A percentile compares a stretch with the other conserved stretches of the same genome.
phyloP scores from a whole-genome alignment of 23 red algal species.

The Gracilaria gracilis region DNA sequence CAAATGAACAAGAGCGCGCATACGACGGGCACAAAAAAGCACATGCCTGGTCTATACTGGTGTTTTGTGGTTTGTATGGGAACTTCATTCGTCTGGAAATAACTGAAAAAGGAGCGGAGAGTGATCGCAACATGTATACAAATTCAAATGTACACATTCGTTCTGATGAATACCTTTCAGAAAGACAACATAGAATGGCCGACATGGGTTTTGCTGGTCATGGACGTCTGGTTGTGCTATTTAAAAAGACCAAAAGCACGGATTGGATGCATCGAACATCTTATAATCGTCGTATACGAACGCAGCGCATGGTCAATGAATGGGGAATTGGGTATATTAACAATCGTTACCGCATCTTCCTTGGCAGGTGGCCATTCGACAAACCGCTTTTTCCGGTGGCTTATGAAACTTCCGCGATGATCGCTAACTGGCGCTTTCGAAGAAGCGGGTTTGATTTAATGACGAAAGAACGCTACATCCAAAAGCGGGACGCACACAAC shows the following conservation, averaged over 20 bases:
- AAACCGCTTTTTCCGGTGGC: background rate
- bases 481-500: slow-evolving; percentile 1
- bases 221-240: slow-evolving; percentile 29
- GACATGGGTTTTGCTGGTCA: slow-evolving; percentile 27
- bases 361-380: slow-evolving; percentile 54
- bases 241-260: slow-evolving; percentile 37
- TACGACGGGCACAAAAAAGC: slow-evolving; percentile 55
- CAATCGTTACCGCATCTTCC: slow-evolving; percentile 41
- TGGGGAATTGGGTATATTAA: slow-evolving; percentile 52
- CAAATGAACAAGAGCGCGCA: background rate
- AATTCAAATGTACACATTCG: slow-evolving; percentile 12
- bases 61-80: slow-evolving; percentile 33
- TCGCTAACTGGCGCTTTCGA: slow-evolving; percentile 44
- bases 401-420: slow-evolving; percentile 19
- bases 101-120: slow-evolving; percentile 12
- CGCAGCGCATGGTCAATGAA: slow-evolving; percentile 55
- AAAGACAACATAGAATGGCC: slow-evolving; percentile 45
- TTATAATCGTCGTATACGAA: slow-evolving; percentile 27
- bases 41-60: slow-evolving; percentile 12
- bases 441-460: slow-evolving; percentile 20
- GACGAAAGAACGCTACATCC: background rate
- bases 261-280: slow-evolving; percentile 11
- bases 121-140: slow-evolving; percentile 17
- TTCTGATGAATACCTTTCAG: background rate
- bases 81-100: slow-evolving; percentile 30